These are phyloP conservation scores for Oxytropis ochrocephala DNA, from an alignment of 306 rosid genomes.

Conservation along the genomic window DNA sequence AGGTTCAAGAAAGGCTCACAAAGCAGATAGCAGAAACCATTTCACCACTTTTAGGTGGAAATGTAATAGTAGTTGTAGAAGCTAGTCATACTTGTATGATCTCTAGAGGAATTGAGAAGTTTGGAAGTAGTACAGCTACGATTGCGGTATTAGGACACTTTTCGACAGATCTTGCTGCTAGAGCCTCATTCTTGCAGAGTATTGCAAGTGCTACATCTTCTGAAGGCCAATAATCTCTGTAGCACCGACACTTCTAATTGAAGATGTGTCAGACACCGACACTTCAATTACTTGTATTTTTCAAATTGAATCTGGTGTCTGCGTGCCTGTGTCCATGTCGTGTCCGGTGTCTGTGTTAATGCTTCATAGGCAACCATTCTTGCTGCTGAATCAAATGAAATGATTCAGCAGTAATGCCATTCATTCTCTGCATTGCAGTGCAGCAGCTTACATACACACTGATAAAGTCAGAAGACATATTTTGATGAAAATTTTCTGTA, in stretches of 20 bases:
- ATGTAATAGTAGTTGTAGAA: constrained; percentile 84
- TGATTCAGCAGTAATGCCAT: no score
- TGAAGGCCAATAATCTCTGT: constrained; percentile 21
- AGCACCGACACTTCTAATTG: no score
- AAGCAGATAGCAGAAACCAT: constrained; percentile 87
- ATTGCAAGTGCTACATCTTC: constrained; percentile 43
- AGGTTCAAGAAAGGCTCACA: constrained; percentile 91
- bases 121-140: constrained; percentile 84
- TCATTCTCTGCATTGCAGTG: no score
- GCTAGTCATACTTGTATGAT: constrained; percentile 96
- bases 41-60: constrained; percentile 62
- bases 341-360: no score
- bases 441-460: not conserved
- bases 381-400: no score
- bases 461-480: not conserved
- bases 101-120: constrained; percentile 91
- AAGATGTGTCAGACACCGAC: no score
- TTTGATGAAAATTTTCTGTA: not conserved
- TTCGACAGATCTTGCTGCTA: constrained; percentile 45
- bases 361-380: no score
- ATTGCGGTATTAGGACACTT: constrained; percentile 70
- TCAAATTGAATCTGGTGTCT: no score
- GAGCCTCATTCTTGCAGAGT: constrained; percentile 62
- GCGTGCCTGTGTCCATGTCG: no score
- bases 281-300: no score